Conservation (phyloP, 192 early-diverging fungal genomes). For the Linnemannia zychae region DNA sequence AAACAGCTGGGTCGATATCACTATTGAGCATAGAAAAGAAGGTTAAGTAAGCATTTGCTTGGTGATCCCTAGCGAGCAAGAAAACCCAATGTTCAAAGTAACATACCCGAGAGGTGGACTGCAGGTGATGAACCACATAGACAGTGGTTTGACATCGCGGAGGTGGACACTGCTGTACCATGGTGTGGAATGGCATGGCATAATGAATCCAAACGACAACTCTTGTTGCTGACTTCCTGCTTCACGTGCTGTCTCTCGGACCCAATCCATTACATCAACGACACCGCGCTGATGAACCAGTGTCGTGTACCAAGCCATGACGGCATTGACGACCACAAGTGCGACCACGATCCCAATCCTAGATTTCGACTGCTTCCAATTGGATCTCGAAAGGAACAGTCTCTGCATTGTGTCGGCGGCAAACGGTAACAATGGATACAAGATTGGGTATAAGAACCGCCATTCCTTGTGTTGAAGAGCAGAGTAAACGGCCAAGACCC, state of each 20-base stretch:
- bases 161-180: constrained; percentile 88
- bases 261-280: constrained; percentile 84
- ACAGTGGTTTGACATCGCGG: constrained; percentile 24
- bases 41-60: too few species aligned
- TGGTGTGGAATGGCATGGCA: constrained; percentile 99
- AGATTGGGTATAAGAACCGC: constrained; percentile 90
- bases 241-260: constrained; percentile 65
- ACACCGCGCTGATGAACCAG: constrained; percentile 94
- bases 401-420: constrained; percentile 54
- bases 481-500: constrained; percentile 76
- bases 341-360: constrained; percentile 37
- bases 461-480: constrained; percentile 93
- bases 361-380: constrained; percentile 17
- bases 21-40: constrained; percentile 11
- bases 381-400: constrained; percentile 8
- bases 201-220: constrained; percentile 79
- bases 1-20: constrained; percentile 30
- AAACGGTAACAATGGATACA: constrained; percentile 74
- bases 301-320: constrained; percentile 78
- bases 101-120: constrained; percentile 85
- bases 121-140: constrained; percentile 91
- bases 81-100: background rate
- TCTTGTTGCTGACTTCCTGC: background rate
- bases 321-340: constrained; percentile 76
- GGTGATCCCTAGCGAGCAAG: background rate